phyloP scores from a whole-genome alignment of 306 rosid genomes.

The Fragaria iinumae region DNA sequence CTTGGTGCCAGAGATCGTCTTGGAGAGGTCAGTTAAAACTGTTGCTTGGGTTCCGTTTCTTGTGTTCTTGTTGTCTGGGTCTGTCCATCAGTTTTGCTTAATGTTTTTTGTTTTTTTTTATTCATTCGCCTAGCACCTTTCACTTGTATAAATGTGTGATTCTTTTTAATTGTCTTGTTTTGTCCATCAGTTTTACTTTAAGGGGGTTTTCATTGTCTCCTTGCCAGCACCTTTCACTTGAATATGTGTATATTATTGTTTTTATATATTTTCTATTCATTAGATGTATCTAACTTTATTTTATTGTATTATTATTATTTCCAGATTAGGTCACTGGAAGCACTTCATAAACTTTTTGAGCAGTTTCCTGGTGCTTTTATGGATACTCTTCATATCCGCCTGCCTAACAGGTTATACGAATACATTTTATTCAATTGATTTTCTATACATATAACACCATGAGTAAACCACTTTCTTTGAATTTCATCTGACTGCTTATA shows the following conservation, averaged over 20 bases:
- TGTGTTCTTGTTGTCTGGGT: background rate
- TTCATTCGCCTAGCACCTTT: background rate
- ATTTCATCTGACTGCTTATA: constrained; percentile 15
- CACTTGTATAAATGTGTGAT: background rate
- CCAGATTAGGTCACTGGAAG: constrained; percentile 94
- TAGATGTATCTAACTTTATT: background rate
- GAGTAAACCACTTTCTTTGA: constrained; percentile 3
- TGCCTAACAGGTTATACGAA: constrained; percentile 50
- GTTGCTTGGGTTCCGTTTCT: background rate
- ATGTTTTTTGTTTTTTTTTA: background rate
- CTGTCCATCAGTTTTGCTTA: background rate
- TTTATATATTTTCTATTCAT: constrained; percentile 8
- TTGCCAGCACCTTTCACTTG: background rate
- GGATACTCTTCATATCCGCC: constrained; percentile 61
- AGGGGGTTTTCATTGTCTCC: background rate
- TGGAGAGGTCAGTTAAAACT: constrained; percentile 69
- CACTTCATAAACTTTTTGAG: constrained; percentile 77
- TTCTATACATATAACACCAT: background rate
- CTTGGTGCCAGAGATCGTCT: constrained; percentile 91
- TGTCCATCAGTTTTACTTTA: background rate
- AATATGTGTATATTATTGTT: constrained; percentile 1
- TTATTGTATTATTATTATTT: constrained; percentile 2
- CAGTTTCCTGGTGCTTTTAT: constrained; percentile 91
- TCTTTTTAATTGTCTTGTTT: background rate
- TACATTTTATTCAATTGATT: background rate